Evolutionary conservation across 371 early-diverging fungal species (phyloP), one percentile per base, ranked within the genome.

Genomic region (Dichotomocladium elegans): DNA sequence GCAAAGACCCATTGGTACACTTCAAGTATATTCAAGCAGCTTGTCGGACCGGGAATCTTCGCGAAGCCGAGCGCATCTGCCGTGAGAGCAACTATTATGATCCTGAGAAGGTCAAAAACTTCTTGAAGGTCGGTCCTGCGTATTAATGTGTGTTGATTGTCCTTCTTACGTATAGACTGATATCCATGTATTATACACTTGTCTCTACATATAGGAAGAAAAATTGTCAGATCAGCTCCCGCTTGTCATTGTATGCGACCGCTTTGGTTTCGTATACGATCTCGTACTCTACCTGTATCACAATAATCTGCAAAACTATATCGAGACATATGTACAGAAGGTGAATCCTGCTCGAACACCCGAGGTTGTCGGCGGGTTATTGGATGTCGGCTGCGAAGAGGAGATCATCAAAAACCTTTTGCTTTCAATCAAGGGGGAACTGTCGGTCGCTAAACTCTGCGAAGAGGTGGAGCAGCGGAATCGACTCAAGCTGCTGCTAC

Each of bases 11-110:
- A 4, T 89, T 92, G 22, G 98, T 98, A 4, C 93, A 95, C 61
- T 95, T 92, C 85, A 96, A 95, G 81, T 98, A 97, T 67, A 98
- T 98, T 57, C 94, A 97, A 70, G 93, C 97, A 15, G 96, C 96
- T 3, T 87, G 89, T 58, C 80, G 87, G 34, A 92, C 93, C 25
- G 95, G 95, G 10, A 98, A 98, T 68, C 72, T 91, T 47, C 95
- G 95, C 75, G 99, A 97, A 68, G 97, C 95, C 12, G 99, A 98
- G 74, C 87, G 97, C 41, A 91, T 98, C 53, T 95, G 95, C 63
- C 85, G 95, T 49, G 99, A 98, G 72, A 92, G 90, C 74, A 90
- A 90, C 68, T 84, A 82, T 67, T 97, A 95, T 62, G 98, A 98
- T 63, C 85, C 95, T 10, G 99, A 98, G 64, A 91, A 85, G 65